These are phyloP conservation scores for Arthromyces matolae DNA, from an alignment of 768 basidiomycete genomes.

Conservation along the genomic window DNA sequence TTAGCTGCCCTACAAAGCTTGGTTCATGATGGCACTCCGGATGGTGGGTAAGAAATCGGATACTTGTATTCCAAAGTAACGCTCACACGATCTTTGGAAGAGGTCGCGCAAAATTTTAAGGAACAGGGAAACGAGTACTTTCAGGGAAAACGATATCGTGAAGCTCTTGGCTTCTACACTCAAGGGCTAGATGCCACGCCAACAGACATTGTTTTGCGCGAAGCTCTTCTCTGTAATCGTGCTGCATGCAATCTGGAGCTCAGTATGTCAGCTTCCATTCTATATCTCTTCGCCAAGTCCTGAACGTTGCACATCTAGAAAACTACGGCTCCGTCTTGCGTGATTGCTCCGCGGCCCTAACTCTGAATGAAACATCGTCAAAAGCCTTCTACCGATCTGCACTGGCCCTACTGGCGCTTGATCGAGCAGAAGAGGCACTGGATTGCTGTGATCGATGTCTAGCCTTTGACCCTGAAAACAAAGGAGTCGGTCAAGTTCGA, in stretches of 20 bases:
- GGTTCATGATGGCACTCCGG: slow-evolving; percentile 85
- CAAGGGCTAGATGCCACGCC: slow-evolving; percentile 88
- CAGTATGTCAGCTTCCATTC: slow-evolving; percentile 40
- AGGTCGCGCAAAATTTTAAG: slow-evolving; percentile 90
- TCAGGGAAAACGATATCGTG: slow-evolving; percentile 79
- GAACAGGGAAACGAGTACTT: slow-evolving; percentile 95
- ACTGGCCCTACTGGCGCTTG: slow-evolving; percentile 69
- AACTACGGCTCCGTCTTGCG: slow-evolving; percentile 85
- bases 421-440: slow-evolving; percentile 72
- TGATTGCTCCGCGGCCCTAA: slow-evolving; percentile 77
- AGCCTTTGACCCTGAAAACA: slow-evolving; percentile 53
- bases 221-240: slow-evolving; percentile 80
- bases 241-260: slow-evolving; percentile 93
- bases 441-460: slow-evolving; percentile 79
- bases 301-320: slow-evolving; percentile 40
- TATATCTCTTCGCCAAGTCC: neutral
- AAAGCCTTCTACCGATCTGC: slow-evolving; percentile 90
- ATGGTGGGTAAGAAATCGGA: slow-evolving; percentile 64
- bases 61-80: neutral
- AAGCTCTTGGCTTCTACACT: slow-evolving; percentile 87
- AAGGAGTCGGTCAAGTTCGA: slow-evolving; percentile 46
- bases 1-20: slow-evolving; percentile 84
- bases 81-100: slow-evolving; percentile 35
- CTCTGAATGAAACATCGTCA: slow-evolving; percentile 56
- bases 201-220: slow-evolving; percentile 50